Conservation (phyloP, 2,329 filamentous ascomycete genomes). For the Bipolaris cookei region DNA sequence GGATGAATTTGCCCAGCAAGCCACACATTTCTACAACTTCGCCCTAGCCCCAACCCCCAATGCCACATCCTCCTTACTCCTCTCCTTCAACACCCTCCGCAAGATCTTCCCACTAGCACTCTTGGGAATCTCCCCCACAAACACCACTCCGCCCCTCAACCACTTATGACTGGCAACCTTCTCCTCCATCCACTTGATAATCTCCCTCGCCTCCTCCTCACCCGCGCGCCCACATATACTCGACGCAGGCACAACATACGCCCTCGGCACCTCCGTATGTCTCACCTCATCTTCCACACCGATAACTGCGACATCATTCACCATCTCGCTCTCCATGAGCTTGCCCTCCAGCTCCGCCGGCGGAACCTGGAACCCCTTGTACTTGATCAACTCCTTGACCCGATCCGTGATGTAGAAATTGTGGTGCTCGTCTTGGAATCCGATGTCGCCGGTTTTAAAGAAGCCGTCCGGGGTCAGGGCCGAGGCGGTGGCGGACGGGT, state of each 20-base stretch:
- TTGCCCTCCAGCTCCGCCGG: constrained; percentile 41
- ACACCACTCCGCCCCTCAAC: constrained; percentile 46
- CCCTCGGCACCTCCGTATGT: constrained; percentile 39
- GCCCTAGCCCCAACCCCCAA: constrained; percentile 22
- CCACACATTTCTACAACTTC: constrained; percentile 17
- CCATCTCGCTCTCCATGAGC: constrained; percentile 30
- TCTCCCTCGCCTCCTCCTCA: constrained; percentile 21
- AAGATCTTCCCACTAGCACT: constrained; percentile 57
- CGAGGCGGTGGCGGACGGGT: constrained; percentile 70
- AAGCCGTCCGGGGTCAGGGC: constrained; percentile 75
- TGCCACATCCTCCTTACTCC: constrained; percentile 22
- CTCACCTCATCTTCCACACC: constrained; percentile 34
- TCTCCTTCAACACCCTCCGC: constrained; percentile 37
- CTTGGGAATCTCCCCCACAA: constrained; percentile 57
- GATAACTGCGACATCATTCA: constrained; percentile 39
- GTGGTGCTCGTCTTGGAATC: constrained; percentile 31
- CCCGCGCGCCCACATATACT: constrained; percentile 8
- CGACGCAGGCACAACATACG: constrained; percentile 36
- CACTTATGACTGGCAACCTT: constrained; percentile 41
- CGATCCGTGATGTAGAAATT: constrained; percentile 44
- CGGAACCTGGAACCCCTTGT: constrained; percentile 41
- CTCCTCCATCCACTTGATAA: constrained; percentile 29
- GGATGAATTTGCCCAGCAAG: too few species aligned
- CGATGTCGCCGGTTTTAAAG: constrained; percentile 41
- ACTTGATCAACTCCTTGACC: constrained; percentile 44